Conservation (phyloP, 768 basidiomycete species). For the Harrya chromipes region DNA sequence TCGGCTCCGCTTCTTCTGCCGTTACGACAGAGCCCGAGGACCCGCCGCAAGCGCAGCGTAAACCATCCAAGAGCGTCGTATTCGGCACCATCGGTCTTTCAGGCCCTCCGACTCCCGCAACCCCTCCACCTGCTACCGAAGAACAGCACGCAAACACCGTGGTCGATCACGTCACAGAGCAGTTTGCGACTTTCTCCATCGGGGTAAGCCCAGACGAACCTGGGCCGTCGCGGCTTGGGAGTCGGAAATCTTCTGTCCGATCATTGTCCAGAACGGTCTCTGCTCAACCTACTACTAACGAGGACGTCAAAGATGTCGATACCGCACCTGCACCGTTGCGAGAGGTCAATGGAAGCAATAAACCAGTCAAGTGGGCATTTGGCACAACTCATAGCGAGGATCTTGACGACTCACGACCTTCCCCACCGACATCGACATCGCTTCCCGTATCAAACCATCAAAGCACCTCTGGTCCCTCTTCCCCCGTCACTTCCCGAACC, state of each 20-base stretch:
- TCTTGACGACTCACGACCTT: slow-evolving; percentile 2
- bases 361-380: slow-evolving; percentile 52
- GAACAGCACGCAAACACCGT: slow-evolving; percentile 11
- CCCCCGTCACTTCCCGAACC: background rate
- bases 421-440: background rate
- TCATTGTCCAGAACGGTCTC: slow-evolving; percentile 13
- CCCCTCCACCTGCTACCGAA: background rate
- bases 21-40: slow-evolving; percentile 13
- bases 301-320: background rate
- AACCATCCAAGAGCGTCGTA: slow-evolving; percentile 34
- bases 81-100: slow-evolving; percentile 50
- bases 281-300: background rate
- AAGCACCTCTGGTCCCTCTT: background rate
- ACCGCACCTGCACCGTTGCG: background rate
- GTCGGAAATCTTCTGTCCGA: slow-evolving; percentile 24
- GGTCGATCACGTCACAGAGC: slow-evolving; percentile 24
- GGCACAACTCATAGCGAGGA: slow-evolving; percentile 39
- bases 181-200: slow-evolving; percentile 41
- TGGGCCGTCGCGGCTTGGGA: slow-evolving; percentile 24
- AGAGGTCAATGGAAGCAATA: slow-evolving; percentile 12
- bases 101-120: slow-evolving; percentile 16
- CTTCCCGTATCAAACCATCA: background rate
- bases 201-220: slow-evolving; percentile 41
- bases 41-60: slow-evolving; percentile 3
- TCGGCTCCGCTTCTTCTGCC: slow-evolving; percentile 16